Conservation (phyloP, 2,329 filamentous ascomycete genomes). For the Penicillium concentricum region DNA sequence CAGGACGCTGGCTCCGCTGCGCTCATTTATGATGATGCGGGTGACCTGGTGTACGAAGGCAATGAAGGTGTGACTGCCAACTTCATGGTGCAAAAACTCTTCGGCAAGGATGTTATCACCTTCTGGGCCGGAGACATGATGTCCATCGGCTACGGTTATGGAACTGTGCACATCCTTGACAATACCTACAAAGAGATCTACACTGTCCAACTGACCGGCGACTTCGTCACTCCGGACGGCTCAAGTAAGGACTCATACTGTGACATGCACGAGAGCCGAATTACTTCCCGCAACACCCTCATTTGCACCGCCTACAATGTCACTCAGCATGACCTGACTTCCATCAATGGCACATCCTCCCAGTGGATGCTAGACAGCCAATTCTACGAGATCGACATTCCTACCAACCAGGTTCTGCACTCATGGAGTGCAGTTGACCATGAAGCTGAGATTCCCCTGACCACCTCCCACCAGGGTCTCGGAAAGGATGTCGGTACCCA, state of each 20-base stretch:
- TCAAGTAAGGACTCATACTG: constrained; percentile 29
- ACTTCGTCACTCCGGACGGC: constrained; percentile 30
- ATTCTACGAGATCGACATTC: constrained; percentile 37
- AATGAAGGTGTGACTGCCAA: constrained; percentile 33
- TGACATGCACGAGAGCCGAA: constrained; percentile 37
- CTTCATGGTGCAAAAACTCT: constrained; percentile 37
- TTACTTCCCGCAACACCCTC: constrained; percentile 35
- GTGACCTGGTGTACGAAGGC: constrained; percentile 38
- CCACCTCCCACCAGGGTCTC: constrained; percentile 26
- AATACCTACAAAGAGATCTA: constrained; percentile 36
- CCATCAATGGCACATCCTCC: constrained; percentile 30
- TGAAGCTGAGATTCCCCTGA: constrained; percentile 28
- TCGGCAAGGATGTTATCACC: constrained; percentile 35
- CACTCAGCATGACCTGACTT: constrained; percentile 33
- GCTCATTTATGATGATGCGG: constrained; percentile 38
- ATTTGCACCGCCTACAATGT: constrained; percentile 38
- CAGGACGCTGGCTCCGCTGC: constrained; percentile 29
- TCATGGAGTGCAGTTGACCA: constrained; percentile 38
- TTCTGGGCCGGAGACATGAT: constrained; percentile 38
- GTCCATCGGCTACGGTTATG: constrained; percentile 31
- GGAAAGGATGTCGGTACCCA: constrained; percentile 10
- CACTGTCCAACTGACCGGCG: constrained; percentile 27
- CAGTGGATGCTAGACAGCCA: constrained; percentile 35
- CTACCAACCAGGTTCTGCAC: constrained; percentile 34
- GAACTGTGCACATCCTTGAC: constrained; percentile 34